A percentile compares a stretch with the other conserved stretches of the same genome.
Evolutionary conservation across 2,329 filamentous ascomycete genomes (phyloP).

Genomic region (Sporothrix luriei): DNA sequence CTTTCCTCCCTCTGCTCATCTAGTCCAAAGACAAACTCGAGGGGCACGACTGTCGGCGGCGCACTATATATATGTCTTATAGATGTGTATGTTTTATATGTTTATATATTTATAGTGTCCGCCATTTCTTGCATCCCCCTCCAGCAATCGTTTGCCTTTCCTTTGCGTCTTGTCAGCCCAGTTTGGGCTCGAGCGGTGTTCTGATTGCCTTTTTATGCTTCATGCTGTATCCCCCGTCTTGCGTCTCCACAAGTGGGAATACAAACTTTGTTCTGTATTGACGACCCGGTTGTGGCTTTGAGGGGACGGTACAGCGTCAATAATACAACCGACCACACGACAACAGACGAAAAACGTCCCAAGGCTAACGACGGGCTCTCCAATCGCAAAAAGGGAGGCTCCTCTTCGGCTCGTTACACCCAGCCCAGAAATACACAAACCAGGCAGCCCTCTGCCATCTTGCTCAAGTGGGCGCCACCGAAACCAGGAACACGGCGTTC

Average conservation of each 20-base stretch:
- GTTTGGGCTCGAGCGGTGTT: conserved; percentile 10
- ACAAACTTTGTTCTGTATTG: background rate
- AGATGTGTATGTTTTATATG: background rate
- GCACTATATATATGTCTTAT: background rate
- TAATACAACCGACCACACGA: background rate
- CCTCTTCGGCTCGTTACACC: background rate
- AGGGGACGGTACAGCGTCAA: background rate
- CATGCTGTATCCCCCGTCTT: background rate
- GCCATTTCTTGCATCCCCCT: no score
- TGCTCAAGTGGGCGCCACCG: background rate
- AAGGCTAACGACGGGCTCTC: background rate
- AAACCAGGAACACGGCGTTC: conserved; percentile 17
- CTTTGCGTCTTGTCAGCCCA: background rate
- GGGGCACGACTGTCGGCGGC: background rate
- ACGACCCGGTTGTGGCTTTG: background rate
- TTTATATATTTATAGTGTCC: background rate
- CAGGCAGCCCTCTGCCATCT: conserved; percentile 2
- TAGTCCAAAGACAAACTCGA: background rate
- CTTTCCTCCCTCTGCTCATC: no score
- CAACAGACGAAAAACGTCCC: background rate
- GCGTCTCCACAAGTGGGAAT: background rate
- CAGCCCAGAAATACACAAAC: conserved; percentile 1
- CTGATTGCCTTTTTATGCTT: background rate
- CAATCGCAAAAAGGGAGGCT: background rate
- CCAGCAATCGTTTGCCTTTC: background rate